Base-by-base conservation (phyloP, 257 asterid genomes). In the Solanum clarkiae region DNA sequence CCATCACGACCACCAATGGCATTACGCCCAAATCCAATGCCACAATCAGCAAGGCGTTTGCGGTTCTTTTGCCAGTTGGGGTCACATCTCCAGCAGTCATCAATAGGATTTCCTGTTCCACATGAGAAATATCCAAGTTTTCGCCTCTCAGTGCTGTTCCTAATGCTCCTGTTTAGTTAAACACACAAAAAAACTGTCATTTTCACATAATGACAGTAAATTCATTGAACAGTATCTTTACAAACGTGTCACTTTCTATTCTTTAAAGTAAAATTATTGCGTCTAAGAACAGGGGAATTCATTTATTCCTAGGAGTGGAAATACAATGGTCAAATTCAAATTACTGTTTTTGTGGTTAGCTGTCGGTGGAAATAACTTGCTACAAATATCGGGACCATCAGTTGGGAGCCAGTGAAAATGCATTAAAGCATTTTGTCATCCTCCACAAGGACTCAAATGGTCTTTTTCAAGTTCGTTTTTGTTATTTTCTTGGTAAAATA, bases 1-100 rank as follows among this genome's bases (percentile, higher is more conserved):
- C 99, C 99, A 72, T 95, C 97, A 20, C 98, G 95, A 16, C 99
- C 99, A 29, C 99, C 99, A 85, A 95, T 85, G 6, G 99, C 99
- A 55, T 94, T 95, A 20, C 99, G 93, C 22, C 99, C 99, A 32
- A 95, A 95, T 26, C 99, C 99, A 74, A 95, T 95, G 51, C 97
- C 97, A 86, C 98, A 95, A 66, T 92, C 91, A 32, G 98, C 98
- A 7, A 95, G 96, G 44, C 96, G 91, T 84, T 94, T 95, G 18
- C 98, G 94, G 88, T 95, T 95, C 89, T 89, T 93, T 40, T 91
- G 95, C 98, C 98, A 95, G 55, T 94, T 93, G 36, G 87, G 86
- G 59, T 93, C 97, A 82, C 98, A 95, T 18, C 98, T 95, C 98
- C 98, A 95, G 88, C 98, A 95, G 86, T 95, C 98, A 83, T 95